Evolutionary conservation across 768 basidiomycete genomes (phyloP), one percentile per base, ranked within the genome.

Genomic region (Cystofilobasidium ferigula): DNA sequence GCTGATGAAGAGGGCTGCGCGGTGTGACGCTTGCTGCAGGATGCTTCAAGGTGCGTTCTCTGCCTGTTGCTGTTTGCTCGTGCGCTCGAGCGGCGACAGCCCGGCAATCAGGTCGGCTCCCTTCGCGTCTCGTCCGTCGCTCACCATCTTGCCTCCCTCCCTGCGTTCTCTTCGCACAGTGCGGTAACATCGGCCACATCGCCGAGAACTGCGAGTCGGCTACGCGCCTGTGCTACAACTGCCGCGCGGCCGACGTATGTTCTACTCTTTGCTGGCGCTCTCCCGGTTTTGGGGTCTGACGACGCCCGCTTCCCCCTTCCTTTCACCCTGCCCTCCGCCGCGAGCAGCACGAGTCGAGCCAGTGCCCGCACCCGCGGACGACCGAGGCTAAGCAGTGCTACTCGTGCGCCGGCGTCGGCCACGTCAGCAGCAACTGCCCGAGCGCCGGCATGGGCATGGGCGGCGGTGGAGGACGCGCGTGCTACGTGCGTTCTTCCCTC

Each of bases 381-480:
- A 53, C 61, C 48, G 61, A 62, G 61, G 51, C 61, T 26, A 45
- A 47, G 34, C 61, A 62, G 48, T 62, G 61, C 61, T 62, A 62
- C 61, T 36, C 34, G 16, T 62, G 61, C 28, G 47, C 26, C 20
- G 61, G 61, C 22, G 48, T 62, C 47, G 61, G 61, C 14, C 61
- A 62, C 36, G 28, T 62, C 24, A 36, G 34, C 20, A 22, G 48
- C 10, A 62, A 30, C 35, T 62, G 61, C 48, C 61, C 61, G 9
- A 61, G 61, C 61, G n/a, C 34, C 34, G 47, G 47, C 35, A 47
- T 10, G 5, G 61, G 61, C 45, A 16, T 47, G 36, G 61, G 61
- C 34, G 32, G 32, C n/a, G 34, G 24, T 3, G 61, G 61, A 22
- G 61, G 61, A 28, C 34, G 22, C 8, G 30, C 28, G 28, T 62